These are phyloP conservation scores for Salvia rosmarinus DNA, from an alignment of 257 asterid species.

Conservation along the genomic window DNA sequence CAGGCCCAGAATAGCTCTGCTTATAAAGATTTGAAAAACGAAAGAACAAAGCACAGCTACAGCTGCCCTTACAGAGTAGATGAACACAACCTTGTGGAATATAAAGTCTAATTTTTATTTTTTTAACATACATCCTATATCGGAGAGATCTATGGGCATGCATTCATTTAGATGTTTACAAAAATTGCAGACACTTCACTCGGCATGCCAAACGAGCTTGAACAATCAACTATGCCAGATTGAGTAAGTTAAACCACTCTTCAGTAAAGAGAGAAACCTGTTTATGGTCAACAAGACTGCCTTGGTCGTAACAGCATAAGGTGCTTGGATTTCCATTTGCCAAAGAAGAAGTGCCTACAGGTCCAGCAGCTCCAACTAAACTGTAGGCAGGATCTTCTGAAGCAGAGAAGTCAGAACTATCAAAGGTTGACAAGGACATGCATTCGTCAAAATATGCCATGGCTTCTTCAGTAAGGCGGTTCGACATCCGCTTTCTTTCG, in stretches of 20 bases:
- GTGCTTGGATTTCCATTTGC: slow-evolving; percentile 45
- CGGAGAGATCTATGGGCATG: not conserved
- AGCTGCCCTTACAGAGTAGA: not conserved
- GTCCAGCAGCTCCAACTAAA: slow-evolving; percentile 43
- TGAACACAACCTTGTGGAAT: not conserved
- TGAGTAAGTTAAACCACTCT: slow-evolving; percentile 4
- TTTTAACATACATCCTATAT: not conserved
- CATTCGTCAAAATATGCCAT: slow-evolving; percentile 91
- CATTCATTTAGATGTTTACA: not conserved
- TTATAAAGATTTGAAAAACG: not conserved
- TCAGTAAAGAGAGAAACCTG: slow-evolving; percentile 51
- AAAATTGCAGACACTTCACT: not conserved
- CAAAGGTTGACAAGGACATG: slow-evolving; percentile 88
- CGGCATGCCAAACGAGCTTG: not conserved
- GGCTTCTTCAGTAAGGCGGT: slow-evolving; percentile 88
- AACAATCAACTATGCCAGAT: slow-evolving; percentile 7
- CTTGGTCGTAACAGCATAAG: slow-evolving; percentile 35
- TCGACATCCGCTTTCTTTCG: slow-evolving; percentile 77
- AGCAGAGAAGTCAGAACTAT: slow-evolving; percentile 97
- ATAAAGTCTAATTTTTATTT: not conserved
- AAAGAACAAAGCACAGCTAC: not conserved
- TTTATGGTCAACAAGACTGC: slow-evolving; percentile 40
- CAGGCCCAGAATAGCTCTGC: not conserved
- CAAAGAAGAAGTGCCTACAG: slow-evolving; percentile 34
- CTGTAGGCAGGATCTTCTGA: slow-evolving; percentile 66